phyloP scores from a whole-genome alignment of 805 yeast species.

The Candida nonsorbophila region DNA sequence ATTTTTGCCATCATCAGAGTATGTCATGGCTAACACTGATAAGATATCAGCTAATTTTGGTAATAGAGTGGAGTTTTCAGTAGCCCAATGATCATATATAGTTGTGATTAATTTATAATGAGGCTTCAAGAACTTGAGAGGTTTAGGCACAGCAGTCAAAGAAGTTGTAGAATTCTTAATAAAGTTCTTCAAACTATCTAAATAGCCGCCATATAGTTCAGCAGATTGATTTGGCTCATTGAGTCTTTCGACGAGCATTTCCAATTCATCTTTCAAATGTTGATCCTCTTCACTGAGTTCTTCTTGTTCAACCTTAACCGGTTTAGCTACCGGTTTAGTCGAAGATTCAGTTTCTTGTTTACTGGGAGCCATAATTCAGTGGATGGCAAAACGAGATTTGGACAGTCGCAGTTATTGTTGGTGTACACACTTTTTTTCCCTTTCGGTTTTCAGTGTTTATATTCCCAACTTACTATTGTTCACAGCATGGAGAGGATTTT shows the following conservation, averaged over 20 bases:
- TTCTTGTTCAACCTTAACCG: constrained; percentile 44
- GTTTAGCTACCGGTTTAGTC: background rate
- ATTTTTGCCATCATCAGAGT: constrained; percentile 71
- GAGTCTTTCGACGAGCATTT: constrained; percentile 76
- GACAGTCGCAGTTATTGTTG: background rate
- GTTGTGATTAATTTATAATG: constrained; percentile 66
- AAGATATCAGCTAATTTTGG: constrained; percentile 76
- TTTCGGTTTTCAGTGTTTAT: too few relatives aligned
- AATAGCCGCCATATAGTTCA: constrained; percentile 53
- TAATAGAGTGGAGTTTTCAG: constrained; percentile 33
- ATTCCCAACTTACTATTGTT: background rate
- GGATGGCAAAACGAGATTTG: background rate
- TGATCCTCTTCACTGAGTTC: constrained; percentile 92
- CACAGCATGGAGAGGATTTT: constrained; percentile 39
- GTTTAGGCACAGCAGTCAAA: constrained; percentile 99
- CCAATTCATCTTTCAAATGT: constrained; percentile 80
- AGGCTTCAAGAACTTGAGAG: constrained; percentile 90
- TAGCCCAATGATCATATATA: constrained; percentile 61
- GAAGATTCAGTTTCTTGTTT: constrained; percentile 14
- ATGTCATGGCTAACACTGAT: constrained; percentile 93
- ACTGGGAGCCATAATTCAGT: constrained; percentile 31
- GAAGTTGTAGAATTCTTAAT: constrained; percentile 93
- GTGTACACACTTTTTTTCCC: background rate
- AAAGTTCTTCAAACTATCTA: constrained; percentile 64
- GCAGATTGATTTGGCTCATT: constrained; percentile 42